Base-by-base conservation (phyloP, 768 basidiomycete genomes). In the Auricularia sp. region DNA sequence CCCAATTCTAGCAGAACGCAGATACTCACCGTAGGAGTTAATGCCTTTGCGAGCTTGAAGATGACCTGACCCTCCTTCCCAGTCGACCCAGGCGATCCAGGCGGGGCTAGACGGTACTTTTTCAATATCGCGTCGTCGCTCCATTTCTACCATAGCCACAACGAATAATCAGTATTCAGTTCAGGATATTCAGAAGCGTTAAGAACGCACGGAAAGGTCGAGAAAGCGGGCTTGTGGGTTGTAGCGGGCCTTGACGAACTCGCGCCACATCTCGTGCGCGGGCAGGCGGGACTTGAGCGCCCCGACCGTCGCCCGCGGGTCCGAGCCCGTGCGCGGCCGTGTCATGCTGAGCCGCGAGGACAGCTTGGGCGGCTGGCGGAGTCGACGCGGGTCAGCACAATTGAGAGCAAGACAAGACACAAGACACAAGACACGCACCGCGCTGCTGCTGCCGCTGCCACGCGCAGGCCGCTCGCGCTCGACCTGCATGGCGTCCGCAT, bases 21-120 rank as follows among this genome's bases (percentile, higher is more conserved):
- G 39, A 42, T 14, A 42, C 39, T 42, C 39, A 42, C 39, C 12
- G 39, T 8, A 14, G 39, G 39, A 42, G 7, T 42, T 42, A 94
- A 83, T 68, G 87, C 82, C 21, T 83, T 80, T 1, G 93, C 91
- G 11, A 95, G 79, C 74, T 94, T 94, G 80, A 94, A 94, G 56
- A 98, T 86, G 10, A 95, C 93, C 4, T 87, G 83, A 0, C 88
- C 86, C 69, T 91, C 88, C 66, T 80, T 83, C 5, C 64, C 70
- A 23, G 75, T 71, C 33, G 83, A 79, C 10, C 87, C 84, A 36
- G 81, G 80, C 33, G 77, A 77, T 6, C 91, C 91, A 3, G 92
- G 93, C 1, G 88, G 83, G 35, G 79, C 70, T 35, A 97, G 78
- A 54, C 85, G 82, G 69, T 91, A 75, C 71, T 85, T 87, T 72